Evolutionary conservation across 2,329 filamentous ascomycete species (phyloP), one percentile per base, ranked within the genome.

Genomic region (Diaporthe humulicola): DNA sequence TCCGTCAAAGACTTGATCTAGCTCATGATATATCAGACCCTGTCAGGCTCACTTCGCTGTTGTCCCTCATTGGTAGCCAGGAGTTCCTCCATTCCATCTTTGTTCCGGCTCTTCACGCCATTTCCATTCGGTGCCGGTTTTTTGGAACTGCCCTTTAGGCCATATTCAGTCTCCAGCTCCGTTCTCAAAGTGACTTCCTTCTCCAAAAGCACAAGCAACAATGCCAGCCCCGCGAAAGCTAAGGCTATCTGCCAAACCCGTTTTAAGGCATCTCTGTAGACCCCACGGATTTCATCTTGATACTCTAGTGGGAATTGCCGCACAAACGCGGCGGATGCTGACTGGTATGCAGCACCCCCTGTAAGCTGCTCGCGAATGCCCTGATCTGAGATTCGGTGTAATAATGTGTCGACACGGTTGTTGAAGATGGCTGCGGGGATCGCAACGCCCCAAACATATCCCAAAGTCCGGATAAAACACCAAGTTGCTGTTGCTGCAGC

Each of bases 351-450:
- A 22, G 79, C 76, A 6, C 82, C 82, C 0, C 74, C 75, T 1
- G 73, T 42, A 0, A 83, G 74, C 17, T 74, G 10, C 28, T 73
- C 57, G 2, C 77, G 48, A 0, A 76, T 79, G 2, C 45, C 4
- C 14, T 73, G 72, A n/a, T 79, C 77, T n/a, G 79, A 75, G 12
- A 82, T 76, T 36, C 9, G 10, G 25, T 12, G 1, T 9, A 73
- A 15, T 19, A 77, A 54, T n/a, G 74, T 4, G 36, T 45, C 54
- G 54, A 77, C 69, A 1, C 76, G 57, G 0, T 79, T 78, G 70
- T 84, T 83, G 77, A 88, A 87, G n/a, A 87, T 82, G 0, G 81
- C 78, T 0, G 83, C 83, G 0, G 85, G 85, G 7, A 90, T 83
- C 0, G 86, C 82, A 1, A 88, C 83, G 5, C 87, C 87, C 78